phyloP scores from a whole-genome alignment of 2,329 filamentous ascomycete genomes.

The Fusarium nelsonii region DNA sequence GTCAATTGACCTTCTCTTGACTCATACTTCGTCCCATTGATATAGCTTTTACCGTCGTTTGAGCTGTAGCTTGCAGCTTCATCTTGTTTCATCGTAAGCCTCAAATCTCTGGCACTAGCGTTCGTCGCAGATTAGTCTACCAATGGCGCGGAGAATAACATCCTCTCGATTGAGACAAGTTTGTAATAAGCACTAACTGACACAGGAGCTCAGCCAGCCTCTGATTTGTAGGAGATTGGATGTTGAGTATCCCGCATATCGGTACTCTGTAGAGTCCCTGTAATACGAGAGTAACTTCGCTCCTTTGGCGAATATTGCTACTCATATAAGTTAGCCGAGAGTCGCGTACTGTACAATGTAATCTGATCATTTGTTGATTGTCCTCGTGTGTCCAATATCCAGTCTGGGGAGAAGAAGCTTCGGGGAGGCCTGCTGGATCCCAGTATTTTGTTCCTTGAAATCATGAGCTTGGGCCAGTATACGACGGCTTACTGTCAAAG shows the following conservation, averaged over 20 bases:
- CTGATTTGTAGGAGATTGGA: constrained; percentile 20
- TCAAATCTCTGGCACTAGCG: constrained; percentile 19
- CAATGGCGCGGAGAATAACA: constrained; percentile 53
- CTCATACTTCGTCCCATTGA: neutral
- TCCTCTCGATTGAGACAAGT: constrained; percentile 14
- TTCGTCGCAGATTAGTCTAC: constrained; percentile 11
- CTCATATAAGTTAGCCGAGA: constrained; percentile 1
- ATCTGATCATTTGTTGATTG: neutral
- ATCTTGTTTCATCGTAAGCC: constrained; percentile 34
- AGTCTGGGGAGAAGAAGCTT: too few relatives aligned
- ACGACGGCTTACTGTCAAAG: neutral
- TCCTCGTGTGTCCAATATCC: neutral
- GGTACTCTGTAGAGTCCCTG: constrained; percentile 5
- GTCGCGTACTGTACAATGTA: neutral
- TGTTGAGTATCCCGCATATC: constrained; percentile 9
- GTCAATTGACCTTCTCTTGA: neutral
- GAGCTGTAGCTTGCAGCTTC: constrained; percentile 12
- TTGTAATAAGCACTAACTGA: constrained; percentile 26
- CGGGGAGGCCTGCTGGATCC: neutral
- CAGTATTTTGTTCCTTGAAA: neutral
- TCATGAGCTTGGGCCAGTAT: neutral
- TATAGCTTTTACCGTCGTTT: constrained; percentile 4
- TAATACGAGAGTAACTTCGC: constrained; percentile 18
- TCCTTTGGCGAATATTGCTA: neutral
- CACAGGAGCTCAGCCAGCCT: neutral